A percentile compares a stretch with the other conserved stretches of the same genome.
These are phyloP conservation scores for Hyphopichia khmerensis DNA, from an alignment of 1,139 yeast genomes.

Conservation along the genomic window DNA sequence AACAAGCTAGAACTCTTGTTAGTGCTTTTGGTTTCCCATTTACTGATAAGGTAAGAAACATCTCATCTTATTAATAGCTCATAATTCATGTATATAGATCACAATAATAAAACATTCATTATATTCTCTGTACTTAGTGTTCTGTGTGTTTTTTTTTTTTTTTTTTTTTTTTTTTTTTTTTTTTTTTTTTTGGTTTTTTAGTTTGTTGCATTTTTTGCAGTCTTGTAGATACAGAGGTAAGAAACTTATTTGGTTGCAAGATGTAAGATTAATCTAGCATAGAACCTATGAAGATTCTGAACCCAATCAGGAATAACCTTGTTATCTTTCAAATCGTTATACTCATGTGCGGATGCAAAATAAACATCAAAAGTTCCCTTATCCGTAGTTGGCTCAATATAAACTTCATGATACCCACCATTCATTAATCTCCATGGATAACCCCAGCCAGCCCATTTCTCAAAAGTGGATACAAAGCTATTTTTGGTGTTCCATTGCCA, in stretches of 20 bases:
- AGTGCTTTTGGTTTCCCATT: slow-evolving; percentile 87
- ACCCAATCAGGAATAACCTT: slow-evolving; percentile 6
- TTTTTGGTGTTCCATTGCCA: slow-evolving; percentile 5
- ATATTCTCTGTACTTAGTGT: no score
- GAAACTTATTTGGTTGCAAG: neutral
- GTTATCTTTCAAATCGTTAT: slow-evolving; percentile 5
- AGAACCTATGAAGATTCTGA: slow-evolving; percentile 3
- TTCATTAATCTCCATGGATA: slow-evolving; percentile 8
- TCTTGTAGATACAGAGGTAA: no score
- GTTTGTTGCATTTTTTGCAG: no score
- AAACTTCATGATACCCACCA: slow-evolving; percentile 7
- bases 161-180: no score
- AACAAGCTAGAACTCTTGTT: slow-evolving; percentile 84
- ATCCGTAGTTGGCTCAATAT: slow-evolving; percentile 2
- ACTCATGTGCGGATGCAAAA: slow-evolving; percentile 5
- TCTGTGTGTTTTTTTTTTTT: no score
- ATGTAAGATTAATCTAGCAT: slow-evolving; percentile 3
- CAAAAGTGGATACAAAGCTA: slow-evolving; percentile 2
- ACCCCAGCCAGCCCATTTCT: slow-evolving; percentile 4
- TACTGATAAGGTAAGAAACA: slow-evolving; percentile 15
- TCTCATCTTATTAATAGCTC: neutral
- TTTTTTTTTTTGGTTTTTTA: no score
- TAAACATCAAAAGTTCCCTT: slow-evolving; percentile 1
- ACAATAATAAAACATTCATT: neutral
- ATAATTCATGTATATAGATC: neutral